Evolutionary conservation across 208 protist genomes (phyloP), one percentile per base, ranked within the genome.

Genomic region (Trypanosoma avium): DNA sequence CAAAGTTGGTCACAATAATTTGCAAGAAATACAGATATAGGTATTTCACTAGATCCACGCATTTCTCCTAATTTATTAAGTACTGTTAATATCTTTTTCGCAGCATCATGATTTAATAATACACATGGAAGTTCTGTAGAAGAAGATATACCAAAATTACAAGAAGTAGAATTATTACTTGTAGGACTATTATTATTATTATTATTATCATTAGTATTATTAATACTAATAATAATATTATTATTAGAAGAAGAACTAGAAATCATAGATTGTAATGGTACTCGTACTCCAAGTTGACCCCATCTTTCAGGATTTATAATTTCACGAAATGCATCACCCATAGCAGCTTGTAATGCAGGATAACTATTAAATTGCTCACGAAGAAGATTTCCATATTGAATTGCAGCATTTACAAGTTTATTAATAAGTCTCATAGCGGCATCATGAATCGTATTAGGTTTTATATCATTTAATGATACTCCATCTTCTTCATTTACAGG

Each of bases 241-340:
- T n/a, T n/a, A n/a, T n/a, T n/a, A n/a, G n/a, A n/a, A n/a, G n/a
- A n/a, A n/a, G n/a, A n/a, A n/a, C n/a, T n/a, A n/a, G n/a, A n/a
- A n/a, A n/a, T n/a, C n/a, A n/a, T n/a, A n/a, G n/a, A n/a, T n/a
- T 61, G 8, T 68, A 73, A 59, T 58, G 65, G 52, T 62, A 59
- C 33, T 46, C 61, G 22, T 57, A 65, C 52, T 47, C 62, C 68
- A 65, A 47, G 29, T 26, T 72, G 70, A 2, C 67, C 68, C 84
- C 84, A 91, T 21, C 67, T 75, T 2, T 72, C 46, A 4, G 79
- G 79, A 32, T 84, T 77, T 45, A 88, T 56, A 0, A 87, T 32
- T 55, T 81, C 77, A 56, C 73, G 74, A 24, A 89, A 22, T 29
- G 75, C 82, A 59, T 92, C 74, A 19, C 45, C 30, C 49, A 89